Evolutionary conservation across 2,329 filamentous ascomycete species (phyloP).

Genomic region (Juglanconis oblonga): DNA sequence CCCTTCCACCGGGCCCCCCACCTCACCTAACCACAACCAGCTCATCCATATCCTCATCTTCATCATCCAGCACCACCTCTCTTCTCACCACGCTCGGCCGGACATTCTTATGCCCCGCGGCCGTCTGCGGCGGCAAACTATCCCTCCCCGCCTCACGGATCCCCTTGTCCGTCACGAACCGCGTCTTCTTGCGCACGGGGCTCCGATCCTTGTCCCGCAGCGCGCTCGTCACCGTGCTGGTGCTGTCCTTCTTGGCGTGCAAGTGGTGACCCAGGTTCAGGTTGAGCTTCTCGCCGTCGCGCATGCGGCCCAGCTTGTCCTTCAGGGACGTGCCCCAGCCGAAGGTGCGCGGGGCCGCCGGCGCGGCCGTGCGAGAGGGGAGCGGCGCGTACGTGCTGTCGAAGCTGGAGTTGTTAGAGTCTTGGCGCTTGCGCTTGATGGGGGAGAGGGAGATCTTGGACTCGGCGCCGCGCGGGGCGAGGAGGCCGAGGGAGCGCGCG

Average conservation of each 20-base stretch:
- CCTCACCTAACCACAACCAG: slow-evolving; percentile 41
- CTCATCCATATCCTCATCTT: slow-evolving; percentile 50
- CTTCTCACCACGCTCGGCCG: slow-evolving; percentile 17
- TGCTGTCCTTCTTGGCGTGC: slow-evolving; percentile 17
- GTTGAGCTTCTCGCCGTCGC: slow-evolving; percentile 52
- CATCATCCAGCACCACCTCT: slow-evolving; percentile 31
- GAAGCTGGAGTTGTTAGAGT: slow-evolving; percentile 26
- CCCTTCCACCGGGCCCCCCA: neutral
- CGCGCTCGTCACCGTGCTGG: slow-evolving; percentile 24
- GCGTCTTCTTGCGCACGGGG: slow-evolving; percentile 68
- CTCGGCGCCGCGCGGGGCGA: slow-evolving; percentile 36
- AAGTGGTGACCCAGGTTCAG: neutral
- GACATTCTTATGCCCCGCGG: slow-evolving; percentile 8
- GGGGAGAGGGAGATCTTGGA: slow-evolving; percentile 55
- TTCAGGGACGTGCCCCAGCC: slow-evolving; percentile 58
- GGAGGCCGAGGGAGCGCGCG: slow-evolving; percentile 42
- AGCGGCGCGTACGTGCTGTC: slow-evolving; percentile 1
- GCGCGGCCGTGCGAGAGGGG: neutral
- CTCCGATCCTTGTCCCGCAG: slow-evolving; percentile 28
- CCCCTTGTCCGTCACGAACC: slow-evolving; percentile 75
- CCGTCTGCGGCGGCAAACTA: slow-evolving; percentile 44
- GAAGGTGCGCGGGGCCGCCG: slow-evolving; percentile 28
- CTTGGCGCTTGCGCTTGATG: slow-evolving; percentile 59
- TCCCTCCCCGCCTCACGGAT: slow-evolving; percentile 75
- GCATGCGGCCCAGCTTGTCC: slow-evolving; percentile 60